Conservation (phyloP, 1,284 basidiomycete species). For the Fistulina hepatica region DNA sequence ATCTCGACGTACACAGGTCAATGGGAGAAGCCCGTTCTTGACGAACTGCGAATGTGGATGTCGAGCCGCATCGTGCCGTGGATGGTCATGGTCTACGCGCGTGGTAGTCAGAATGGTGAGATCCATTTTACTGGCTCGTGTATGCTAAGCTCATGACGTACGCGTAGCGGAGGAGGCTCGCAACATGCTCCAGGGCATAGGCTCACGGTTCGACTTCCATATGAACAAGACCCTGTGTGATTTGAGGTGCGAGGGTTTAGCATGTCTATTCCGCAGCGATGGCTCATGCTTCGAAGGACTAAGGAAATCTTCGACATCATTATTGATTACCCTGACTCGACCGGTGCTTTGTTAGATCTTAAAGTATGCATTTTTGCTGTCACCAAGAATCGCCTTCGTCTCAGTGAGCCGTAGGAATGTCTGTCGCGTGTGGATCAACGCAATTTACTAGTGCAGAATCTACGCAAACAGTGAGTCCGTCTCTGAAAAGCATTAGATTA, state of each 20-base stretch:
- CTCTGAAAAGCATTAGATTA: not conserved
- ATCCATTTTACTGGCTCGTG: constrained; percentile 14
- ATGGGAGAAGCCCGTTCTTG: constrained; percentile 62
- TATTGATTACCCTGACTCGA: constrained; percentile 84
- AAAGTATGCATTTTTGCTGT: constrained; percentile 38
- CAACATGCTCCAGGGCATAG: constrained; percentile 67
- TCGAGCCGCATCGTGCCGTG: constrained; percentile 68
- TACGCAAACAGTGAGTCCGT: constrained; percentile 55
- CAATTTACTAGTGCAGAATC: constrained; percentile 50
- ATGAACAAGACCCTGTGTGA: constrained; percentile 84
- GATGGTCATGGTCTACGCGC: constrained; percentile 72
- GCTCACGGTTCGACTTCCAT: constrained; percentile 83
- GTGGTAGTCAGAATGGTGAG: constrained; percentile 47
- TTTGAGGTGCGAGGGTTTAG: constrained; percentile 48
- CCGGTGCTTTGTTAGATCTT: constrained; percentile 80
- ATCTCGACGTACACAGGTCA: constrained; percentile 51
- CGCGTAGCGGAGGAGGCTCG: constrained; percentile 55
- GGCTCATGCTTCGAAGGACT: constrained; percentile 31
- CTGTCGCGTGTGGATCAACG: constrained; percentile 72
- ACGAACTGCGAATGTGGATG: constrained; percentile 49
- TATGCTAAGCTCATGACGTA: constrained; percentile 17
- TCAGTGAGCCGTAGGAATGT: constrained; percentile 43
- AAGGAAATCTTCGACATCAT: constrained; percentile 94
- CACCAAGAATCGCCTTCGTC: constrained; percentile 1
- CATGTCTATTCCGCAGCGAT: not conserved